phyloP scores from a whole-genome alignment of 352 stramenopile species.

The Globisporangium nunn region DNA sequence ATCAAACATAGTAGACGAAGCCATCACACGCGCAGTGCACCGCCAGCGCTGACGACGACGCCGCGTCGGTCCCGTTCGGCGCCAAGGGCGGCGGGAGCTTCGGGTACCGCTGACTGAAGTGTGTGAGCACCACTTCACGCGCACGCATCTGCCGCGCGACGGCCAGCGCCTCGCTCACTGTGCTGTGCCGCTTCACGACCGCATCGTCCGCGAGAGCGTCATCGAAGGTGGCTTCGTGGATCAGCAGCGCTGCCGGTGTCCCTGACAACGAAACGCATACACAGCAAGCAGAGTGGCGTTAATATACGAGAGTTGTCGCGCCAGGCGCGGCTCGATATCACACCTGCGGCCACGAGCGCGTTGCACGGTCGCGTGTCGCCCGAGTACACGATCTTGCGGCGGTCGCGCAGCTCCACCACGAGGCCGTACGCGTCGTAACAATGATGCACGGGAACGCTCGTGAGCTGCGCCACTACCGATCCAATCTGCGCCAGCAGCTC shows the following conservation, averaged over 20 bases:
- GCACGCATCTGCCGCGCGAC: constrained; percentile 77
- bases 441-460: constrained; percentile 69
- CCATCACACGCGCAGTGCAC: constrained; percentile 16
- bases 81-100: constrained; percentile 35
- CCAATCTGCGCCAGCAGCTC: constrained; percentile 27
- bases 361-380: constrained; percentile 91
- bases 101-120: constrained; percentile 89
- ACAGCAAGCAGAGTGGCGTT: neutral
- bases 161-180: constrained; percentile 86
- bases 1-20: constrained; percentile 1
- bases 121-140: constrained; percentile 89
- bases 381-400: constrained; percentile 84
- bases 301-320: neutral
- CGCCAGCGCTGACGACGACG: neutral
- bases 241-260: constrained; percentile 74
- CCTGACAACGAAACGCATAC: constrained; percentile 8
- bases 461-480: constrained; percentile 24
- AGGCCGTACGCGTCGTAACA: constrained; percentile 78
- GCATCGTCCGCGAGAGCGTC: constrained; percentile 93
- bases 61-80: neutral
- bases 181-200: constrained; percentile 90
- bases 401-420: constrained; percentile 38
- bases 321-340: neutral
- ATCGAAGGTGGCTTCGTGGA: constrained; percentile 98
- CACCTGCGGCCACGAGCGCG: constrained; percentile 39